Evolutionary conservation across 257 asterid genomes (phyloP), one percentile per base, ranked within the genome.

Genomic region (Jasminum sambac): DNA sequence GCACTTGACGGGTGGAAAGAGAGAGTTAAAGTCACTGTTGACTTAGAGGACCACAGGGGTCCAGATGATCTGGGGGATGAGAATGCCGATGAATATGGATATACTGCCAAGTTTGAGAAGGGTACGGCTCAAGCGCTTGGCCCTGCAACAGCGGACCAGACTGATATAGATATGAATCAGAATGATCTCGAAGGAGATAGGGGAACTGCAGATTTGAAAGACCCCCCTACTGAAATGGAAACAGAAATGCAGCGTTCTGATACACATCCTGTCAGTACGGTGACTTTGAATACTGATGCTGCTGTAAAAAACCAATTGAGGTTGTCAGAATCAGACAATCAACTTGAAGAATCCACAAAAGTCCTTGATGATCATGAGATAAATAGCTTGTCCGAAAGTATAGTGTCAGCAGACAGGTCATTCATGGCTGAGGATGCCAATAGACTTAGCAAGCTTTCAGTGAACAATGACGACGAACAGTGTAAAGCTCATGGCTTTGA

Each of bases 1-100:
- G 99, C 99, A 14, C 86, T 95, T 44, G 98, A 91, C 26, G 95
- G 90, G 57, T 95, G 99, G 99, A 95, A 95, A 87, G 96, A 95
- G 81, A 85, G 95, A 74, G 89, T 89, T 63, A 95, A 85, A 75
- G 95, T 95, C 77, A 84, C 97, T 41, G 80, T 79, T 75, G 98
- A 95, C 79, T 82, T 89, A 39, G 80, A 84, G 80, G 87, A 83
- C 40, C 75, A 74, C 62, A 55, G 52, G 12, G 85, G 72, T 24
- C 64, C 74, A 0, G 85, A 83, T 73, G 90, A 85, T 77, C 9
- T 84, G 83, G 76, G 72, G 79, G 92, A 92, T 63, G 93, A 86
- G 63, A 76, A 86, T 79, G 94, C 95, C 11, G 83, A 83, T 70
- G 99, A 91, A 77, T 95, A 88, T 76, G 96, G 95, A 16, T 95